Base-by-base conservation (phyloP, 176 grass and related monocot genomes). In the Thalia dealbata region DNA sequence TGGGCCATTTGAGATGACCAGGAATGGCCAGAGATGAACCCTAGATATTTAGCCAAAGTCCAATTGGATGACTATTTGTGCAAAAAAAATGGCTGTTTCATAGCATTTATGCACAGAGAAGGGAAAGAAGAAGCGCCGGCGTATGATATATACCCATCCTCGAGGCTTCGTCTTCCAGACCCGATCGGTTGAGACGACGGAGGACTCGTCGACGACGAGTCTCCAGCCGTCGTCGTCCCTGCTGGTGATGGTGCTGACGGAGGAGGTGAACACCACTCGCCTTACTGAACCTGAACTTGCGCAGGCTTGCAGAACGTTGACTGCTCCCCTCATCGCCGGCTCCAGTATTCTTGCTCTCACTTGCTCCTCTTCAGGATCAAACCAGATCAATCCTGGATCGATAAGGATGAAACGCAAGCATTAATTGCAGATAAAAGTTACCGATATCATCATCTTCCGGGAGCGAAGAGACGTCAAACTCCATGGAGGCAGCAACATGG, bases 401-500 rank as follows among this genome's bases (percentile, higher is more conserved):
- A 38, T 38, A 38, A 38, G 32, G 32, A 38, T 38, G 4, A 38
- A 38, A 38, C 32, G 4, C 32, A 38, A 38, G 4, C 32, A 38
- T 9, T 8, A 44, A 44, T 44, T 44, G 42, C 15, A 54, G 51
- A 29, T 43, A 16, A 25, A 72, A 69, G 82, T 73, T 73, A 91
- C 89, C 86, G 11, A 81, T 18, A 69, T 83, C 54, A 83, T 85
- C 54, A 83, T 85, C 77, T 7, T 83, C n/a, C n/a, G n/a, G n/a
- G n/a, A n/a, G 38, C 38, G 65, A 73, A 0, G 88, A n/a, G 28
- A 79, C 73, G 64, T 87, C 55, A 67, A 96, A 78, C 32, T 92
- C 86, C 92, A 91, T 96, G 66, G 84, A 89, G n/a, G 92, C 92
- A 23, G 92, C 92, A 54, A 91, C 92, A 72, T 92, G 92, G 82